Base-by-base conservation (phyloP, 495 filamentous ascomycete species). In the Neurospora sublineolata region DNA sequence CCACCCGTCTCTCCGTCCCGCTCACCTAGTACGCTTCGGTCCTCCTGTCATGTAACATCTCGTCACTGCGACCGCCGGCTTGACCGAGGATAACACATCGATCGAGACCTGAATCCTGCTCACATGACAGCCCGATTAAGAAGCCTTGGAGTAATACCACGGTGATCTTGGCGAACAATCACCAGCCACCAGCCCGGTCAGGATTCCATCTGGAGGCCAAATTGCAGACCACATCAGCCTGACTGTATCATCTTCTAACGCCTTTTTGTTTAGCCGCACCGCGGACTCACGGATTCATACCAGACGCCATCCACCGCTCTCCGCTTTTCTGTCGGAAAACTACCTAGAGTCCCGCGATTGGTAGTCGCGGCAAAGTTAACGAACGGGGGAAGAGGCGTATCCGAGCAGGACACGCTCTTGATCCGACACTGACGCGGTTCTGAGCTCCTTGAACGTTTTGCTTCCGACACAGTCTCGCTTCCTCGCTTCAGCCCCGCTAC, bases 221-320 rank as follows among this genome's bases (percentile, higher is more conserved):
- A 8, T 64, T 11, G 42, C 30, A 44, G 69, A 18, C 69, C 69
- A 58, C 41, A 33, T 60, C 37, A 70, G 33, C 30, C 33, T 23
- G 11, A 60, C 30, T 14, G 69, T 60, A 41, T 36, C 18, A 3
- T 20, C 16, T 60, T n/a, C 30, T 67, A 68, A 75, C 75, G 71
- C 75, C 72, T 71, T 73, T 69, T 64, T 72, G 75, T 77, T 78
- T 77, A 80, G 77, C 75, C 77, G 75, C 77, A 73, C 73, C 67
- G 37, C 60, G 69, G 36, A 60, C 52, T 60, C 52, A 30, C 52
- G 52, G 52, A 60, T 60, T 60, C 52, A 60, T 27, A 60, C 52
- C 52, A 60, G 23, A 60, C 52, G 52, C 30, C 52, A 30, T 44
- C 67, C 52, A 30, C 58, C 67, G 70, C 60, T 52, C 42, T 16